These are phyloP conservation scores for Trichophyton rubrum DNA, from an alignment of 2,329 filamentous ascomycete genomes.

Conservation along the genomic window DNA sequence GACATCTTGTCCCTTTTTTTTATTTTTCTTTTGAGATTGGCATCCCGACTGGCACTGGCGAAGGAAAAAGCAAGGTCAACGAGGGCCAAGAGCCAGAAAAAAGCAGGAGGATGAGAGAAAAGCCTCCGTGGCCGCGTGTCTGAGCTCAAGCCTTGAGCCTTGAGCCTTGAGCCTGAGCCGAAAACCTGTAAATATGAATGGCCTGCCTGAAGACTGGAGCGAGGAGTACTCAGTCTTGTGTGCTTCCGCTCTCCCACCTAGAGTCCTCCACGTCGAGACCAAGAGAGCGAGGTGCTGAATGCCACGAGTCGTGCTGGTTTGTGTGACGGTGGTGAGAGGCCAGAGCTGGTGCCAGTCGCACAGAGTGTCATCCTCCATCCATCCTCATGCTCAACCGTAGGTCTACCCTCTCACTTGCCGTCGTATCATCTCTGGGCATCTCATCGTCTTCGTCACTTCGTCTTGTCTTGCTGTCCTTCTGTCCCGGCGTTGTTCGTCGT, in stretches of 20 bases:
- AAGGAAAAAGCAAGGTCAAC: background rate
- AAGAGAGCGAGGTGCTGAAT: background rate
- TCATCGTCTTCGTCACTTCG: no score
- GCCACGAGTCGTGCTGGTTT: slow-evolving; percentile 2
- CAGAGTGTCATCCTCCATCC: background rate
- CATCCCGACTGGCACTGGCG: background rate
- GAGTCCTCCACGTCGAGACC: background rate
- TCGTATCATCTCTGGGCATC: no score
- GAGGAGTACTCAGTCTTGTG: background rate
- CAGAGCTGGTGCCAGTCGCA: background rate
- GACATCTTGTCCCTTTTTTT: background rate
- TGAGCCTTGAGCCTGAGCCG: no score
- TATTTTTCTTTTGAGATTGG: background rate
- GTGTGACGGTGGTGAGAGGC: background rate
- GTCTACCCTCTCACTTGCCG: no score
- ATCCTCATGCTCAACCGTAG: background rate
- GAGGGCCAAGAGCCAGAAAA: background rate
- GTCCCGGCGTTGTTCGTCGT: no score
- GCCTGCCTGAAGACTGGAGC: no score
- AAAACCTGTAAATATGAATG: no score
- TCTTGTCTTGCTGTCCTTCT: no score
- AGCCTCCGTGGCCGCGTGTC: background rate
- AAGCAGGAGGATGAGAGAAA: background rate
- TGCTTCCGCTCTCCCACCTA: background rate
- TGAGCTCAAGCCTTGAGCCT: background rate